These are phyloP conservation scores for Leishmania martiniquensis DNA, from an alignment of 208 protist species.

Conservation along the genomic window DNA sequence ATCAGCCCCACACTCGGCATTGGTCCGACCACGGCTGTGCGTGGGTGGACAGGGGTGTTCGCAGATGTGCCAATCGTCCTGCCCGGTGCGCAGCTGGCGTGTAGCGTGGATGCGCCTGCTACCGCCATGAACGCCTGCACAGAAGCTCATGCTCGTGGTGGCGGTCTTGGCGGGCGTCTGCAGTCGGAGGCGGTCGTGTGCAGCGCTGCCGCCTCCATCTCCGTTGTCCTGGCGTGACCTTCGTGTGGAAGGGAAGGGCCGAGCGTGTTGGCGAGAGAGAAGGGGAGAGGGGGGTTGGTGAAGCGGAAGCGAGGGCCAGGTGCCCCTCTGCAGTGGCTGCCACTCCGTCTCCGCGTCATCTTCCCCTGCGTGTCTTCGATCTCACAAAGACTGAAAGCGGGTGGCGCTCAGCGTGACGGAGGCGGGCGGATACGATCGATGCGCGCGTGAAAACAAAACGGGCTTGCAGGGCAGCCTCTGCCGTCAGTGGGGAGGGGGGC, in stretches of 20 bases:
- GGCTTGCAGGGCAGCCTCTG: too few relatives aligned
- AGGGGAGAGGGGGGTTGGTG: neutral
- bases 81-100: conserved; percentile 19
- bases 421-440: neutral
- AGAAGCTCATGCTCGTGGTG: neutral
- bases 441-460: neutral
- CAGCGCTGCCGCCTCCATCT: conserved; percentile 23
- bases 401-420: too few relatives aligned
- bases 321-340: neutral
- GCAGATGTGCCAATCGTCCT: conserved; percentile 42
- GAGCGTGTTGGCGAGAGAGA: neutral
- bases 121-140: neutral
- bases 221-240: conserved; percentile 17
- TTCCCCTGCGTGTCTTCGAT: neutral
- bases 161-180: neutral
- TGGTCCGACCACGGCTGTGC: conserved; percentile 11
- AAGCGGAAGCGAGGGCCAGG: neutral
- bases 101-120: neutral
- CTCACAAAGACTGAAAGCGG: too few relatives aligned
- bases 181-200: conserved; percentile 11
- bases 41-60: conserved; percentile 60
- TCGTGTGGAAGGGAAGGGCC: neutral
- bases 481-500: too few relatives aligned
- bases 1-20: neutral
- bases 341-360: neutral